phyloP scores from a whole-genome alignment of 306 rosid genomes.

The Ormosia semicastrata region DNA sequence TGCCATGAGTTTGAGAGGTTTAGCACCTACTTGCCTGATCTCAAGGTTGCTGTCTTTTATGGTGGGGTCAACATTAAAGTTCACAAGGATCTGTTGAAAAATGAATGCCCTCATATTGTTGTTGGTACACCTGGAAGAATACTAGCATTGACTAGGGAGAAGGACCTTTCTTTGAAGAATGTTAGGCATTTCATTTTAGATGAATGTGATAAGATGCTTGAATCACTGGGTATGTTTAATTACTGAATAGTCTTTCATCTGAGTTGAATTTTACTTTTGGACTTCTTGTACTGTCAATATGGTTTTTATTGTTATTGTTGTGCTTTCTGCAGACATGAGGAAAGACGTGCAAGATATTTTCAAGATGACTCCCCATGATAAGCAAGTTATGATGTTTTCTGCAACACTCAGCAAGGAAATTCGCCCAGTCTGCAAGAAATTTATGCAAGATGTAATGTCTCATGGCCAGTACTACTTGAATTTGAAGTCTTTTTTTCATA shows the following conservation, averaged over 20 bases:
- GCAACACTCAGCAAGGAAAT: constrained; percentile 99
- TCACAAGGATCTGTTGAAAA: constrained; percentile 87
- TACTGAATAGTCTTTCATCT: background rate
- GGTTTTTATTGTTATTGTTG: constrained; percentile 9
- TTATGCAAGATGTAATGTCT: constrained; percentile 99
- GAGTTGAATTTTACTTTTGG: background rate
- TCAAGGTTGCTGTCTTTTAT: constrained; percentile 97
- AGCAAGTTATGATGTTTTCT: constrained; percentile 99
- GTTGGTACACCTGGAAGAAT: constrained; percentile 99
- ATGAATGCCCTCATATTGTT: constrained; percentile 99
- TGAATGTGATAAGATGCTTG: constrained; percentile 99
- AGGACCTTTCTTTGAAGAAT: constrained; percentile 88
- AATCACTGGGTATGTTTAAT: constrained; percentile 78
- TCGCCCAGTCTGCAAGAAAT: constrained; percentile 99
- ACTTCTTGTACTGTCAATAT: background rate
- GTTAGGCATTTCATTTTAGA: constrained; percentile 95
- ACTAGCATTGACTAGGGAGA: constrained; percentile 79
- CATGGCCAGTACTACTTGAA: constrained; percentile 86
- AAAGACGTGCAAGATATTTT: constrained; percentile 97
- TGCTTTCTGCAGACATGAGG: constrained; percentile 81
- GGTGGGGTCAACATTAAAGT: constrained; percentile 94
- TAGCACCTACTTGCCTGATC: constrained; percentile 88
- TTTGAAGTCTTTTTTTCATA: constrained; percentile 80
- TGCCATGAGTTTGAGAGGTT: constrained; percentile 99
- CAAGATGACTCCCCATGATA: constrained; percentile 99